A percentile compares a stretch with the other conserved stretches of the same genome.
These are phyloP conservation scores for Leccinum imitatum DNA, from an alignment of 768 basidiomycete species.

Conservation along the genomic window DNA sequence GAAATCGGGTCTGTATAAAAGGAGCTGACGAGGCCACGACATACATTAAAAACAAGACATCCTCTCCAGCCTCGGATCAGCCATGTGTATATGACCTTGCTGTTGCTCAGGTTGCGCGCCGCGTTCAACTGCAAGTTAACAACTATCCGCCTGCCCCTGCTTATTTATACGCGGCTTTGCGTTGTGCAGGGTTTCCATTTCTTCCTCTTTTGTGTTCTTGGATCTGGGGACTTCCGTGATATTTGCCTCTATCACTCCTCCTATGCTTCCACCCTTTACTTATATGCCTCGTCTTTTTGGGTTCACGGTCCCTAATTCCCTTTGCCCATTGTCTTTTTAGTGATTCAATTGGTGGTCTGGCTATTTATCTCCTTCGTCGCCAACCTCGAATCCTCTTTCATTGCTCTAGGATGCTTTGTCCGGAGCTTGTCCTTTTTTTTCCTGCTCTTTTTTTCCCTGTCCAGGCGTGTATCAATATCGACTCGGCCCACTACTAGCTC, in stretches of 20 bases:
- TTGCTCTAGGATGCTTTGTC: neutral
- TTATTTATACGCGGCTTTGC: conserved; percentile 34
- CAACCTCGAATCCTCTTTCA: conserved; percentile 2
- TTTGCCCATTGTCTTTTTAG: conserved; percentile 30
- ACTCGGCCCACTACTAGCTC: conserved; percentile 24
- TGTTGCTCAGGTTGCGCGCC: conserved; percentile 27
- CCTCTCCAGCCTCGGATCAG: conserved; percentile 27
- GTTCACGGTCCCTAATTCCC: conserved; percentile 26
- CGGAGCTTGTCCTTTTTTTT: neutral
- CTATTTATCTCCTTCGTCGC: conserved; percentile 19
- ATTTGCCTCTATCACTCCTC: conserved; percentile 20
- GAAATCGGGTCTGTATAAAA: conserved; percentile 39
- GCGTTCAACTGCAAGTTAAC: conserved; percentile 17
- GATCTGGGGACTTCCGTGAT: conserved; percentile 38
- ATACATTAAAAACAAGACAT: conserved; percentile 29
- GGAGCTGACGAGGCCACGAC: conserved; percentile 31
- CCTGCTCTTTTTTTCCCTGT: neutral
- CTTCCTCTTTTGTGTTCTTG: conserved; percentile 39
- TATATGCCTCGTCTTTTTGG: conserved; percentile 22
- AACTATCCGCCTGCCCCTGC: conserved; percentile 26
- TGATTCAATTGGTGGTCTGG: conserved; percentile 16
- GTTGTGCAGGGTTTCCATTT: conserved; percentile 30
- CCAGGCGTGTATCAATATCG: conserved; percentile 34
- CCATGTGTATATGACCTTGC: conserved; percentile 32
- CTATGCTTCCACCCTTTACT: conserved; percentile 16